Evolutionary conservation across 495 filamentous ascomycete species (phyloP).

Genomic region (Penicillium salamii): DNA sequence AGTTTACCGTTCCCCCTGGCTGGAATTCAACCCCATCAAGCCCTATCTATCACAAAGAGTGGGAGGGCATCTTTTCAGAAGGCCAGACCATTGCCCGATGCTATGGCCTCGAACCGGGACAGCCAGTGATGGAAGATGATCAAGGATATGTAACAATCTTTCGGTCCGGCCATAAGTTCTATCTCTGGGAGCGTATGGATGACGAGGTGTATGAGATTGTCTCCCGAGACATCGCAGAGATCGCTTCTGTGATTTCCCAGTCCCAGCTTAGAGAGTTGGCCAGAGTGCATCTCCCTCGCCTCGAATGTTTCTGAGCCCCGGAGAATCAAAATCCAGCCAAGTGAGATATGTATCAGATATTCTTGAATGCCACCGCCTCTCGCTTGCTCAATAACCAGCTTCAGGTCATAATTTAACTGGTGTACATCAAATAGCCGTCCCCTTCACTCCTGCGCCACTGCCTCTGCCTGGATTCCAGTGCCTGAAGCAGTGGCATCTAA

Average conservation of each 20-base stretch:
- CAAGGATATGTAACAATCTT: constrained; percentile 6
- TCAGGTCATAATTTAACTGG: too few species aligned
- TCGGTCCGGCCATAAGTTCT: not conserved
- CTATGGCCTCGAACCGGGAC: constrained; percentile 7
- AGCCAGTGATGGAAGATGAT: constrained; percentile 5
- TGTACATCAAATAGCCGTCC: not conserved
- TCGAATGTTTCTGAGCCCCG: too few species aligned
- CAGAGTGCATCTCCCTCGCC: too few species aligned
- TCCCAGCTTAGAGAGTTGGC: not conserved
- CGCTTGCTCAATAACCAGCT: too few species aligned
- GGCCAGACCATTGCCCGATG: constrained; percentile 4
- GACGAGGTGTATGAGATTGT: not conserved
- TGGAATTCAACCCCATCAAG: not conserved
- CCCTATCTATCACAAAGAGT: constrained; percentile 1
- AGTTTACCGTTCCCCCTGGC: not conserved
- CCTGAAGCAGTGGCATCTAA: not conserved
- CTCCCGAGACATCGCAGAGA: not conserved
- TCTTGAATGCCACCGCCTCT: too few species aligned
- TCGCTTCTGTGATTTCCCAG: not conserved
- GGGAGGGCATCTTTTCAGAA: not conserved
- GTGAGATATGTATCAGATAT: too few species aligned
- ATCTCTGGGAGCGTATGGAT: constrained; percentile 2
- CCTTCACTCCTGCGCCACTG: not conserved
- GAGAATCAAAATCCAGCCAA: too few species aligned
- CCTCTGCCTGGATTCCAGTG: constrained; percentile 4